Base-by-base conservation (phyloP, 2,329 filamentous ascomycete species). In the Bretziella fagacearum region DNA sequence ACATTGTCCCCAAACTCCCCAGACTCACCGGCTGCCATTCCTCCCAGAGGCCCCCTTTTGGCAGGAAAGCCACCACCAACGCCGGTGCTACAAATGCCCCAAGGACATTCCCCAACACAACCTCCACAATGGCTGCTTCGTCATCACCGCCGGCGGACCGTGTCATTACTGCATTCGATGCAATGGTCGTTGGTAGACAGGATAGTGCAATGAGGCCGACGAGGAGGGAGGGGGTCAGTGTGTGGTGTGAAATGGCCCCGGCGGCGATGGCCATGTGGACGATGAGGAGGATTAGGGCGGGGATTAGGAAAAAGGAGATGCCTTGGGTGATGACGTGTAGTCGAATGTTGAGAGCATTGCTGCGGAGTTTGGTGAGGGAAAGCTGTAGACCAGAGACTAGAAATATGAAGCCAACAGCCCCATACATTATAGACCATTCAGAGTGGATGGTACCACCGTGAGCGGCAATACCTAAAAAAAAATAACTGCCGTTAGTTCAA, bases 121-220 rank as follows among this genome's bases (percentile, higher is more conserved):
- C 79, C 56, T 82, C 78, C 26, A 83, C 77, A 51, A 80, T 67
- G 42, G 73, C 73, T 0, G 75, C 72, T 2, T 73, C 73, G 50
- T 77, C 73, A 53, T 84, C 81, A 4, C 80, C 80, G 30, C 78
- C 74, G 0, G 80, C 74, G 32, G 74, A 68, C 22, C 77, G 65
- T 4, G 80, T 84, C 78, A 84, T 83, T 33, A 84, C 76, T 6
- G 82, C 76, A 57, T 84, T 84, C 39, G 75, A 81, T 6, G 77
- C 72, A 55, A 84, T 80, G 0, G 80, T 84, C 0, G 80, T 84
- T 1, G 80, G 79, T 3, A 81, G 72, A 55, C 73, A 79, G n/a
- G 74, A 70, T 1, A 76, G 67, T 32, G 80, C 72, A 2, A 83
- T 67, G 58, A 83, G 73, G 7, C 81, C 80, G 2, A 81, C 70